A percentile compares a stretch with the other conserved stretches of the same genome.
Conservation (phyloP, 768 basidiomycete genomes). For the Exidia glandulosa region DNA sequence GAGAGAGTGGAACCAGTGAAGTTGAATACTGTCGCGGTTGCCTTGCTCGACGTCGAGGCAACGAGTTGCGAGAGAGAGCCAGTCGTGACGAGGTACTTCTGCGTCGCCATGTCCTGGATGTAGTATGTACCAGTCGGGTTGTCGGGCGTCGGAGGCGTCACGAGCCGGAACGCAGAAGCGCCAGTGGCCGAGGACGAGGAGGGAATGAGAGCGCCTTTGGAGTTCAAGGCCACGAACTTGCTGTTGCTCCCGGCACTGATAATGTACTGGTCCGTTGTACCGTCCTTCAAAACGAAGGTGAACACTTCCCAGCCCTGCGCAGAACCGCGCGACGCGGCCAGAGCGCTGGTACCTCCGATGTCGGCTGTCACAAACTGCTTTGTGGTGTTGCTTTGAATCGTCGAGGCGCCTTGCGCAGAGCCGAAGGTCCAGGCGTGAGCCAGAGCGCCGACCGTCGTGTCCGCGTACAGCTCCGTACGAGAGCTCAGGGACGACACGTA, state of each 20-base stretch:
- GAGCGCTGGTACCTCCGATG: slow-evolving; percentile 13
- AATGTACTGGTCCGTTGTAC: background rate
- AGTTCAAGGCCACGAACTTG: background rate
- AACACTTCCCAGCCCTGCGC: slow-evolving; percentile 18
- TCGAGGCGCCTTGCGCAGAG: slow-evolving; percentile 21
- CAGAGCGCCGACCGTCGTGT: slow-evolving; percentile 9
- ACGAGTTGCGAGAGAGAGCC: slow-evolving; percentile 15
- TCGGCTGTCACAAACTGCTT: slow-evolving; percentile 25
- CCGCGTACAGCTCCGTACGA: slow-evolving; percentile 17
- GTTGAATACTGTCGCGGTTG: slow-evolving; percentile 15
- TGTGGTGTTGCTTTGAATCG: slow-evolving; percentile 15
- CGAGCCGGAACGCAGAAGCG: background rate
- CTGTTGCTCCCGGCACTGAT: background rate
- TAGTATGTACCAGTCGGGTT: slow-evolving; percentile 23
- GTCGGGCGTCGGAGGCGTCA: background rate
- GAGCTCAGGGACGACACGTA: slow-evolving; percentile 13
- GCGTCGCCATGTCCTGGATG: slow-evolving; percentile 15
- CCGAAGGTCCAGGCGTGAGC: slow-evolving; percentile 18
- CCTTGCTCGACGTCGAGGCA: slow-evolving; percentile 12
- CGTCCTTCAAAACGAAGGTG: background rate
- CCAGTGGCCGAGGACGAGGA: background rate
- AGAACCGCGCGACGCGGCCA: slow-evolving; percentile 19
- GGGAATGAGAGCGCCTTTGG: background rate
- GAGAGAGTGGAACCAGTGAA: slow-evolving; percentile 21
- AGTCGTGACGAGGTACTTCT: slow-evolving; percentile 14